These are phyloP conservation scores for Ocimum tenuiflorum DNA, from an alignment of 257 asterid species.

Conservation along the genomic window DNA sequence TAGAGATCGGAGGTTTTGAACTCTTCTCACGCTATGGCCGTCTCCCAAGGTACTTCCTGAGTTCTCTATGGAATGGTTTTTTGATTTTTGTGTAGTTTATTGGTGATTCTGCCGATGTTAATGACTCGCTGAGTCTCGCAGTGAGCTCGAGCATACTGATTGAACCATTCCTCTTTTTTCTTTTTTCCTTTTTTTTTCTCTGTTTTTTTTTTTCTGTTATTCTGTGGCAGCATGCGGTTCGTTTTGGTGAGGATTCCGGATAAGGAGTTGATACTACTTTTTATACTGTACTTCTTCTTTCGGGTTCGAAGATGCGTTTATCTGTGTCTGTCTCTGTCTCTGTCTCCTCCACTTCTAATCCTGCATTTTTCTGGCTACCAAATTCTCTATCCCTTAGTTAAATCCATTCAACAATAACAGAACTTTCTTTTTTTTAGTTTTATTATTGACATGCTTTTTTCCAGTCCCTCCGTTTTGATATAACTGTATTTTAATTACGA, in stretches of 20 bases:
- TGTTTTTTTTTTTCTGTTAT: slow-evolving; percentile 24
- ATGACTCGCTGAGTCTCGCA: slow-evolving; percentile 18
- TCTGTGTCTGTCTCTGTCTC: slow-evolving; percentile 9
- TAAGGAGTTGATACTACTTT: slow-evolving; percentile 33
- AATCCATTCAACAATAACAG: neutral
- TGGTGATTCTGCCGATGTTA: slow-evolving; percentile 16
- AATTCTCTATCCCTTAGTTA: slow-evolving; percentile 1
- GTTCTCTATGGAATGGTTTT: neutral
- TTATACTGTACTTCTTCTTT: slow-evolving; percentile 18
- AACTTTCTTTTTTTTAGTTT: too few relatives aligned
- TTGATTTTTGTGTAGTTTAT: neutral
- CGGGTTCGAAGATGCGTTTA: slow-evolving; percentile 33
- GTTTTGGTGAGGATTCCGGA: slow-evolving; percentile 51
- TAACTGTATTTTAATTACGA: neutral
- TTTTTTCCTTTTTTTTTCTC: too few relatives aligned
- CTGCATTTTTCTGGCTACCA: slow-evolving; percentile 16
- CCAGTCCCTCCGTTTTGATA: neutral
- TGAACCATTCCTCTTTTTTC: slow-evolving; percentile 22
- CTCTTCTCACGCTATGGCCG: slow-evolving; percentile 23
- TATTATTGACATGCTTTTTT: neutral
- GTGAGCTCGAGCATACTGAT: slow-evolving; percentile 27
- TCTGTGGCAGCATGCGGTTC: slow-evolving; percentile 42
- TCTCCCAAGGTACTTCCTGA: slow-evolving; percentile 28
- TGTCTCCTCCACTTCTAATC: slow-evolving; percentile 30
- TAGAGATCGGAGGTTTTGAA: slow-evolving; percentile 23